phyloP scores from a whole-genome alignment of 805 yeast genomes.

The Candida silvicultrix region DNA sequence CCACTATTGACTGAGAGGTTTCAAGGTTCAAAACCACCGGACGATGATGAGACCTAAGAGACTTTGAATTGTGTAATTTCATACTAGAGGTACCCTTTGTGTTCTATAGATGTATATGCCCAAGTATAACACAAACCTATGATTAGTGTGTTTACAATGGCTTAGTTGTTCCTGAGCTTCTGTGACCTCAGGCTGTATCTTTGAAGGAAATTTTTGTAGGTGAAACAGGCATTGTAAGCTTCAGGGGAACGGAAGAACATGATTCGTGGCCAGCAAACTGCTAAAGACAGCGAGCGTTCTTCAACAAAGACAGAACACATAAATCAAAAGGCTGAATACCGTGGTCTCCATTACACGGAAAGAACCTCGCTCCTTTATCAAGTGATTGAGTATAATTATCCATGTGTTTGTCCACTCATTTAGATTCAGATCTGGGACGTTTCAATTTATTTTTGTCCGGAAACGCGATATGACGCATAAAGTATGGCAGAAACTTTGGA shows the following conservation, averaged over 20 bases:
- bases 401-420: background rate
- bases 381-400: background rate
- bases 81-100: no score
- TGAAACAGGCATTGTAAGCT: background rate
- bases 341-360: no score
- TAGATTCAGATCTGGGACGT: background rate
- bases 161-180: background rate
- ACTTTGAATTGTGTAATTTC: no score
- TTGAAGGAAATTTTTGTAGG: background rate
- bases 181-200: background rate
- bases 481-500: background rate
- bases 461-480: background rate
- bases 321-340: no score
- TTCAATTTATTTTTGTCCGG: background rate
- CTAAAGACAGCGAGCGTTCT: no score
- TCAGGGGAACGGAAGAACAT: background rate
- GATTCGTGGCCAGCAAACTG: background rate
- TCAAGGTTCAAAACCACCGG: no score
- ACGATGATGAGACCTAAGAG: no score
- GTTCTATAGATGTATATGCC: no score
- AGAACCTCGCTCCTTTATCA: no score
- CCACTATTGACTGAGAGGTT: no score
- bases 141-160: background rate
- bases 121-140: no score
- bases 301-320: no score